Base-by-base conservation (phyloP, 2,329 filamentous ascomycete species). In the Sclerotinia glacialis region DNA sequence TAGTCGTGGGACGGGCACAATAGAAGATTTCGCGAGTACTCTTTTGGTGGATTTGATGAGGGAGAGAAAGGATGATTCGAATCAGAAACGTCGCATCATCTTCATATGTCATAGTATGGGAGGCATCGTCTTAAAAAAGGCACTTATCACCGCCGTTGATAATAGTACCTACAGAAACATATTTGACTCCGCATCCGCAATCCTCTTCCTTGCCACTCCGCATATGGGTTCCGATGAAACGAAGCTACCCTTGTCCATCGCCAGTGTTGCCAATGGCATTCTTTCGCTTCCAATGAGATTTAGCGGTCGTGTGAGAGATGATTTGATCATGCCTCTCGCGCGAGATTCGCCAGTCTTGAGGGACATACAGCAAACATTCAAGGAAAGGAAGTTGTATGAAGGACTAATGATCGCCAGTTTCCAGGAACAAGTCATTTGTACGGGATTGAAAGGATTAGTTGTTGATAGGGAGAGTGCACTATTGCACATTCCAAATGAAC, bases 141-240 rank as follows among this genome's bases (percentile, higher is more conserved):
- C 69, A 0, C 64, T 72, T 21, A 67, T 58, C 46, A 66, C 11
- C 18, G 64, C 68, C 1, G 0, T 31, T 8, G 8, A 65, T 12
- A 58, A 69, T 0, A n/a, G 46, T 0, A 68, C 69, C 1, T 78
- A 73, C 59, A 18, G 64, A 2, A 28, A 67, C 0, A 40, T 78
- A 2, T 71, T 71, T 5, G 47, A 69, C 0, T 68, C 74, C 2
- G 68, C 78, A 5, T 64, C 63, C 2, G 71, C 74, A 0, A 75
- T 80, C 0, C 70, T 80, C 34, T 80, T 80, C 49, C 69, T 80
- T 0, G 78, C 74, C 0, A 79, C 78, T 1, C 79, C 79, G 14
- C 79, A 81, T 58, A 66, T 74, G 16, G 78, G 77, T 0, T 75
- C 77, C 1, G 70, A 77, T 4, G 28, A 53, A 31, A 68, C 71